These are phyloP conservation scores for Termitomyces sp. DNA, from an alignment of 768 basidiomycete genomes.

Conservation along the genomic window DNA sequence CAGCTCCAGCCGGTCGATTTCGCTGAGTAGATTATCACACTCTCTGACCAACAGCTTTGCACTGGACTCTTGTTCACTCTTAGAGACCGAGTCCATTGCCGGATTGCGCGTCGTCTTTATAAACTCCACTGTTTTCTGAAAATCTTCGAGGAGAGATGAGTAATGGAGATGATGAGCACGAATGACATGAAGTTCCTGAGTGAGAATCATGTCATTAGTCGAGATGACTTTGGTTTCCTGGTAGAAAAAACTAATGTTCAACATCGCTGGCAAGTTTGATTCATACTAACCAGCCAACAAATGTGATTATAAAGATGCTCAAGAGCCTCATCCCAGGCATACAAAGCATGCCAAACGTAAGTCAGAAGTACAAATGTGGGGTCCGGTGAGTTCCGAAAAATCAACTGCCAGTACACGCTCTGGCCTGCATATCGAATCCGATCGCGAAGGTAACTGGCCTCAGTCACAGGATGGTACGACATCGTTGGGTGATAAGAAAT, in stretches of 20 bases:
- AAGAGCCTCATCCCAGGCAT: conserved; percentile 26
- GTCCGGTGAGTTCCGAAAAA: conserved; percentile 20
- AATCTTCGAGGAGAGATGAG: conserved; percentile 43
- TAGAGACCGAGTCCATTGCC: conserved; percentile 37
- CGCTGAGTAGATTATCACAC: conserved; percentile 45
- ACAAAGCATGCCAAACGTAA: conserved; percentile 25
- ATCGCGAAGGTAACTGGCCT: conserved; percentile 40
- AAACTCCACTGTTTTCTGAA: conserved; percentile 43
- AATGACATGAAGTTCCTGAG: conserved; percentile 48
- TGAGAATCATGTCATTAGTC: conserved; percentile 39
- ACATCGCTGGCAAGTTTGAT: not conserved
- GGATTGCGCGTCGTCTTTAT: conserved; percentile 43
- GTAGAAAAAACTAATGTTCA: not conserved
- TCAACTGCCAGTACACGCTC: conserved; percentile 26
- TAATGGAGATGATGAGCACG: conserved; percentile 54
- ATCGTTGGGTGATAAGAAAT: conserved; percentile 46
- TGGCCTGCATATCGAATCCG: conserved; percentile 44
- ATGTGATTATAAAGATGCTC: conserved; percentile 24
- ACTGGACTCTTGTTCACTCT: conserved; percentile 27
- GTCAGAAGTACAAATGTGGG: conserved; percentile 25
- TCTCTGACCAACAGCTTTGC: conserved; percentile 39
- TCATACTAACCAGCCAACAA: conserved; percentile 18
- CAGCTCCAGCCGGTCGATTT: conserved; percentile 44
- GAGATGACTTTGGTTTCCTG: conserved; percentile 45
- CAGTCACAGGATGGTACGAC: conserved; percentile 33